phyloP scores from a whole-genome alignment of 176 grass and related monocot genomes.

The Oryza punctata region DNA sequence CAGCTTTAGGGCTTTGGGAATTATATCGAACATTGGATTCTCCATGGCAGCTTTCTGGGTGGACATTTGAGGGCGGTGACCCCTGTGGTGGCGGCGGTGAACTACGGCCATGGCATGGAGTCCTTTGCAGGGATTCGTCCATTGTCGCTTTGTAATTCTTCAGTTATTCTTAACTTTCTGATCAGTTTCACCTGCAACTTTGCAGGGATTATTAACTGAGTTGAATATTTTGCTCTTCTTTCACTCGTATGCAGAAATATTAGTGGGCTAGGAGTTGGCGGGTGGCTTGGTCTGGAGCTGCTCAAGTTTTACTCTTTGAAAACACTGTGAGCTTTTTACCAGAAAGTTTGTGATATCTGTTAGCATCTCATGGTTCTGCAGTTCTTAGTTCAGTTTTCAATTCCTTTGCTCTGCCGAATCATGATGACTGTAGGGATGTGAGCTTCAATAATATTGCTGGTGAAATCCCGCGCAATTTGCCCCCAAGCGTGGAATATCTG shows the following conservation, averaged over 20 bases:
- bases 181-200: conserved; percentile 34
- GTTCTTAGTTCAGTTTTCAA: conserved; percentile 27
- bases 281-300: conserved; percentile 59
- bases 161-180: conserved; percentile 13
- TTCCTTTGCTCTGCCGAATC: conserved; percentile 33
- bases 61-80: conserved; percentile 52
- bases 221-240: conserved; percentile 28
- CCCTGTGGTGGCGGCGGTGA: conserved; percentile 43
- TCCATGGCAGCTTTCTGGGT: conserved; percentile 53
- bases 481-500: conserved; percentile 75
- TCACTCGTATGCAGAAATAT: conserved; percentile 65
- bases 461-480: conserved; percentile 74
- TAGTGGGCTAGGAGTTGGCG: conserved; percentile 67
- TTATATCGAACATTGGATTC: conserved; percentile 49
- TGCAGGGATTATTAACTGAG: neutral
- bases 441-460: conserved; percentile 79
- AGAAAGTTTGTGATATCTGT: conserved; percentile 9
- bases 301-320: conserved; percentile 70
- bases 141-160: conserved; percentile 68
- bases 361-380: conserved; percentile 16
- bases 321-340: conserved; percentile 58
- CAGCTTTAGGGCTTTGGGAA: conserved; percentile 48
- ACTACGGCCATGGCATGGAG: conserved; percentile 41
- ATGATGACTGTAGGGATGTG: conserved; percentile 57
- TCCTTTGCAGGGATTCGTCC: conserved; percentile 63